Evolutionary conservation across 306 rosid species (phyloP), one percentile per base, ranked within the genome.

Genomic region (Trifolium pratense): DNA sequence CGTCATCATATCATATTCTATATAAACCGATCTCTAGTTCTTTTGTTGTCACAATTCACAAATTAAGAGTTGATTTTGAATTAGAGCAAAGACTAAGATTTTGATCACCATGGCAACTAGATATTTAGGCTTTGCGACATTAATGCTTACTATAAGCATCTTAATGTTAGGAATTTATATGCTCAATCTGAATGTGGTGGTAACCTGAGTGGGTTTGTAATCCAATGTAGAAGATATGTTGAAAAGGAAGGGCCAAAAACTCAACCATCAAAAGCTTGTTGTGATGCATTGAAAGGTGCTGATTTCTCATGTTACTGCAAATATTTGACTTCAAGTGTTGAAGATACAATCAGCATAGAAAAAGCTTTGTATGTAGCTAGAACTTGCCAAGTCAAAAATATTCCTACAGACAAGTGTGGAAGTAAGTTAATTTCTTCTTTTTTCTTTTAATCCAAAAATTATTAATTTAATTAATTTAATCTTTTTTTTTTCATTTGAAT

Each of bases 351-450:
- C 2, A 63, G 49, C 49, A 36, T 63, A 9, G 48, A 63, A 10
- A 63, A 63, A 36, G 31, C 49, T 18, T 16, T 36, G 9, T 63
- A 17, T 18, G 68, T 62, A 5, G 68, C 16, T 9, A 62, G 17
- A 15, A 1, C 26, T 17, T 63, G 68, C 1, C 29, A 20, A 9
- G 12, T 13, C n/a, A 5, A 37, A 37, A 13, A 58, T 58, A 63
- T 36, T 63, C 68, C 68, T 63, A 18, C 68, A 20, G 68, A 63
- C 29, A 37, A 36, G 9, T 63, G 68, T 63, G 68, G 68, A 63
- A 16, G 68, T 63, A 63, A 63, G 68, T 16, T 63, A 5, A 1
- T 4, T 9, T 63, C 26, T 13, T n/a, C n/a, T 58, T 26, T 3
- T 26, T 6, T 58, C 6, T 5, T 5, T 26, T 6, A 11, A 12